These are phyloP conservation scores for button mushroom (Agaricus bisporus) DNA, from an alignment of 768 basidiomycete species.

Conservation along the genomic window DNA sequence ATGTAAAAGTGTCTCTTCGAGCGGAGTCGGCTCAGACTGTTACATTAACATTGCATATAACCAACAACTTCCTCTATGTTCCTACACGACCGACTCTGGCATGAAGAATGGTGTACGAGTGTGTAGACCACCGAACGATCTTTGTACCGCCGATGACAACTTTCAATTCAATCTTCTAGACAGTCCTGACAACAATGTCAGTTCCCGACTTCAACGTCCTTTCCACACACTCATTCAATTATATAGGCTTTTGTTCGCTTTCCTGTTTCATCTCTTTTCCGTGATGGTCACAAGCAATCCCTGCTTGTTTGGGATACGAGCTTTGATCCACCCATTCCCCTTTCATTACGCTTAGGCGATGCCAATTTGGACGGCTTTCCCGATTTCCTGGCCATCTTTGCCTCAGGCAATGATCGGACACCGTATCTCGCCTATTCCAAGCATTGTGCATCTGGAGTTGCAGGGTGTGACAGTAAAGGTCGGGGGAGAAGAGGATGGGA, in stretches of 20 bases:
- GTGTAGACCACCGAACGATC: conserved; percentile 73
- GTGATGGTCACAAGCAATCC: conserved; percentile 30
- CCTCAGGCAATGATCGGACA: conserved; percentile 36
- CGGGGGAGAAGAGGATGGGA: conserved; percentile 63
- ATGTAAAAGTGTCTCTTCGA: conserved; percentile 57
- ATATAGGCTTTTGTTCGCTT: conserved; percentile 60
- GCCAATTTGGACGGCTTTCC: conserved; percentile 93
- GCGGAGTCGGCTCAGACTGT: conserved; percentile 73
- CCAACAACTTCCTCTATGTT: conserved; percentile 79
- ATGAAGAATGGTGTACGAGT: conserved; percentile 42
- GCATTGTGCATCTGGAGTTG: conserved; percentile 46
- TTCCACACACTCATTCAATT: neutral
- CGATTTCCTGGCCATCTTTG: conserved; percentile 64
- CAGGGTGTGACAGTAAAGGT: conserved; percentile 51
- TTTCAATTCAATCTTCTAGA: conserved; percentile 72
- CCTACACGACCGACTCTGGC: conserved; percentile 43
- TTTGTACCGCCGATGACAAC: conserved; percentile 75
- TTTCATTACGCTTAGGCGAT: conserved; percentile 82
- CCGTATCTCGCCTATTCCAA: conserved; percentile 62
- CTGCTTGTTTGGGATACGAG: conserved; percentile 70
- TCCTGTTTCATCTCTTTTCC: conserved; percentile 56
- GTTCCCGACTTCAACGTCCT: conserved; percentile 12
- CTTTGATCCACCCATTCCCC: conserved; percentile 59
- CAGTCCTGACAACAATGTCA: conserved; percentile 43
- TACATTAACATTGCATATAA: conserved; percentile 91